These are phyloP conservation scores for Monilinia vaccinii-corymbosi DNA, from an alignment of 2,329 filamentous ascomycete species.

Conservation along the genomic window DNA sequence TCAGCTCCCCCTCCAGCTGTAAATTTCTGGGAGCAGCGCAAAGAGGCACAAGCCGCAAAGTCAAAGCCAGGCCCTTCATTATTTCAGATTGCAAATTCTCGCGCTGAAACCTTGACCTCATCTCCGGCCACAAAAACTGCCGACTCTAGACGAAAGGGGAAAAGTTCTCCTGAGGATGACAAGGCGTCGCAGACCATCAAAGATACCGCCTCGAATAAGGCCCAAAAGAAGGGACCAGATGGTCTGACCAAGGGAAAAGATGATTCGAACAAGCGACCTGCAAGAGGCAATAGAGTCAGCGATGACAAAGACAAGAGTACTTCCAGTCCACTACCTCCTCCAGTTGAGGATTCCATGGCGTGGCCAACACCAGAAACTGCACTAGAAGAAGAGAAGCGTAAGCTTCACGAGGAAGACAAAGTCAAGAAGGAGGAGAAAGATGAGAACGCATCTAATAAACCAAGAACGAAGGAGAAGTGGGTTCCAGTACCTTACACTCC, in stretches of 20 bases:
- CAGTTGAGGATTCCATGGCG: conserved; percentile 65
- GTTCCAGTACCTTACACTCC: conserved; percentile 74
- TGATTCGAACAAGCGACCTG: conserved; percentile 25
- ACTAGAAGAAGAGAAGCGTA: conserved; percentile 68
- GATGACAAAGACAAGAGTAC: conserved; percentile 29
- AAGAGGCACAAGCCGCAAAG: conserved; percentile 50
- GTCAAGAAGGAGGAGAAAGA: conserved; percentile 55
- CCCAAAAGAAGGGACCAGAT: conserved; percentile 35
- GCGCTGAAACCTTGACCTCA: conserved; percentile 12
- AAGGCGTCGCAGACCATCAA: conserved; percentile 27
- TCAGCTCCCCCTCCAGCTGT: conserved; percentile 76
- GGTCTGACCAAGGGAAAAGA: conserved; percentile 25
- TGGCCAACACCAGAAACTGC: conserved; percentile 89
- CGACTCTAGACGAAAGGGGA: conserved; percentile 34
- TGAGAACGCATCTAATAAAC: conserved; percentile 43
- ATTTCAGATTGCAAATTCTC: conserved; percentile 12
- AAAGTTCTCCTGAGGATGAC: conserved; percentile 32
- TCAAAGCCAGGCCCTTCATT: conserved; percentile 29
- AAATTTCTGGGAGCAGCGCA: conserved; percentile 81
- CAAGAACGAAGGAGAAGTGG: conserved; percentile 73
- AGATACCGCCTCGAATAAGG: conserved; percentile 29
- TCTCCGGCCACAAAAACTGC: conserved; percentile 25
- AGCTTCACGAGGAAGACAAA: conserved; percentile 58
- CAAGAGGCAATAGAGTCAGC: conserved; percentile 23
- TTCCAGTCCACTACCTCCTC: conserved; percentile 42